Base-by-base conservation (phyloP, 345 rosid genomes). In the Laguncularia racemosa region DNA sequence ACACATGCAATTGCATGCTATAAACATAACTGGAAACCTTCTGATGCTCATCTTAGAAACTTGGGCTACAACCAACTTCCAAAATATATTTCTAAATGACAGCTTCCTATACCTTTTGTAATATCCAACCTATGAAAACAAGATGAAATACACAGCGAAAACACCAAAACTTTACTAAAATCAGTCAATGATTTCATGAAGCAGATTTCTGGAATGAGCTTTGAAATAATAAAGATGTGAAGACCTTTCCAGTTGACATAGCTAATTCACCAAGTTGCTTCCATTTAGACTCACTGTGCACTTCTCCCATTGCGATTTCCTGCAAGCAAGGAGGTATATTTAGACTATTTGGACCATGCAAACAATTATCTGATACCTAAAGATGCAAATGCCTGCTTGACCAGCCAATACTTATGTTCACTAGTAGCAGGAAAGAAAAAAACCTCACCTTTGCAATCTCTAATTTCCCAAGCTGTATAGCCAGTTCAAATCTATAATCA, bases 221-320 rank as follows among this genome's bases (percentile, higher is more conserved):
- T 47, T 47, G 50, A 47, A 47, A 14, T 47, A 16, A 1, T 33
- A 33, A 33, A 33, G 40, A 52, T 23, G 56, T 51, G 59, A 62
- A 56, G 50, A 95, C 99, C 93, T 88, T 88, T 64, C 99, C 99
- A 46, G 81, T 74, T 14, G 91, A 95, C 97, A 95, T 88, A 19
- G 99, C 97, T 62, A 95, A 78, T 71, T 86, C 95, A 68, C 99
- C 99, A 70, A 95, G 71, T 73, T 86, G 99, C 78, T 95, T 90
- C 99, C 99, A 95, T 64, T 95, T 95, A 46, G 95, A 84, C 73
- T 95, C 97, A 0, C 95, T 86, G 65, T 76, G 89, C 51, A 73
- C 97, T 70, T 82, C n/a, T n/a, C n/a, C 91, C 48, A 55, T 58
- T 18, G 99, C 97, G 26, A 95, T 95, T 68, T 81, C 95, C 99